Conservation (phyloP, 208 protist species). For the Acanthamoeba sp. region DNA sequence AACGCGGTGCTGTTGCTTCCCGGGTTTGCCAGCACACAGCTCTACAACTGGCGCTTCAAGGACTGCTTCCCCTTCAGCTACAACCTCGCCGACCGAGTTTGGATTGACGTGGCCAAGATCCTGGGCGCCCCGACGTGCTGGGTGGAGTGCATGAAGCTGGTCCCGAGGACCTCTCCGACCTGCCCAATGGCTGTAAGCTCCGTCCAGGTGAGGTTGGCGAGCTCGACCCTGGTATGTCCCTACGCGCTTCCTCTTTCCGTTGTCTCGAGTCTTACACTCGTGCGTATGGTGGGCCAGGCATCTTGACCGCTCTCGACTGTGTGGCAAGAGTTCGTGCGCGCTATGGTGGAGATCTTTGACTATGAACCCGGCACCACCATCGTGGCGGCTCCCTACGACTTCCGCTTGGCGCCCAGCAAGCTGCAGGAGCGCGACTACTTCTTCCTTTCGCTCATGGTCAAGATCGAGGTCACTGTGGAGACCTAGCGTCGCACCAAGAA, state of each 20-base stretch:
- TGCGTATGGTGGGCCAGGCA: no score
- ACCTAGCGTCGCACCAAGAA: not conserved
- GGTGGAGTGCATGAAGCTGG: slow-evolving; percentile 53
- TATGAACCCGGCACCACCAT: slow-evolving; percentile 32
- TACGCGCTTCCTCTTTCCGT: no score
- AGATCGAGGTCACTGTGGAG: slow-evolving; percentile 22
- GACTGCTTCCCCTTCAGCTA: slow-evolving; percentile 39
- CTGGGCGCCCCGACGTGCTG: slow-evolving; percentile 20
- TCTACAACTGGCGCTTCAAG: slow-evolving; percentile 46
- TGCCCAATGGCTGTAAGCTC: slow-evolving; percentile 31
- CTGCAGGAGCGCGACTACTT: slow-evolving; percentile 27
- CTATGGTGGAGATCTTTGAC: slow-evolving; percentile 43
- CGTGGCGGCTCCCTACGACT: slow-evolving; percentile 28
- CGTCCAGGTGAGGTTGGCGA: slow-evolving; percentile 41
- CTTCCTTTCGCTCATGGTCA: slow-evolving; percentile 8
- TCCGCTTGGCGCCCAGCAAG: slow-evolving; percentile 31
- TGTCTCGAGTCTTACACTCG: no score
- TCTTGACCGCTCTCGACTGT: slow-evolving; percentile 23
- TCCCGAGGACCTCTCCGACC: slow-evolving; percentile 40
- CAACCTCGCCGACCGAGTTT: slow-evolving; percentile 31
- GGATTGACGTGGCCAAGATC: slow-evolving; percentile 41
- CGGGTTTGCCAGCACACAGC: slow-evolving; percentile 3
- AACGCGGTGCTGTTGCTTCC: not conserved
- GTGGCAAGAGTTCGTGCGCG: slow-evolving; percentile 44
- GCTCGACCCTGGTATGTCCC: slow-evolving; percentile 34